Conservation (phyloP, 2,329 filamentous ascomycete genomes). For the Colletotrichum sansevieriae region DNA sequence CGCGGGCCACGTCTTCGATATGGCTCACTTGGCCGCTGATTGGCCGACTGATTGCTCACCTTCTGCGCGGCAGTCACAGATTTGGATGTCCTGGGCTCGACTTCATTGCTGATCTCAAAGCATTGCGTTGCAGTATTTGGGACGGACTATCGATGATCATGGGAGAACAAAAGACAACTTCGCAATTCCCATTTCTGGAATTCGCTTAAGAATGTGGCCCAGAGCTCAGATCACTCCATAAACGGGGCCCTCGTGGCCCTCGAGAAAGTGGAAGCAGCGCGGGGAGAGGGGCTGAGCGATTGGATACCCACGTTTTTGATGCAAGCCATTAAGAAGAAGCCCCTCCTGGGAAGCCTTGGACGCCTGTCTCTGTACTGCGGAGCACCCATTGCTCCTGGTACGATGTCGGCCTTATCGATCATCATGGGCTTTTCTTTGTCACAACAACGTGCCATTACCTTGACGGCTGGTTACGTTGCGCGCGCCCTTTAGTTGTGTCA, state of each 20-base stretch:
- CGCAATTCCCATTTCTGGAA: conserved; percentile 13
- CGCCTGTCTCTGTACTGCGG: conserved; percentile 11
- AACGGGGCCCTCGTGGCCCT: conserved; percentile 9
- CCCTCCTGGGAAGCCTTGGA: conserved; percentile 22
- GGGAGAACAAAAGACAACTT: background rate
- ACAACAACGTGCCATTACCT: conserved; percentile 16
- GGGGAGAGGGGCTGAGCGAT: conserved; percentile 23
- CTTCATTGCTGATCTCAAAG: background rate
- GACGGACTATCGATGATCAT: background rate
- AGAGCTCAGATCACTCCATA: conserved; percentile 1
- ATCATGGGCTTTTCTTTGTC: conserved; percentile 18
- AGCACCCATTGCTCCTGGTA: conserved; percentile 10
- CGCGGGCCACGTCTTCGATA: background rate
- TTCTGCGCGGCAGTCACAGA: too few species aligned
- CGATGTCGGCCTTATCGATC: conserved; percentile 7
- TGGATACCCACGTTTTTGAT: conserved; percentile 38
- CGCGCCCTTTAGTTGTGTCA: conserved; percentile 9
- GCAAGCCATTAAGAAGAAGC: conserved; percentile 38
- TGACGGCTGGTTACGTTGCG: background rate
- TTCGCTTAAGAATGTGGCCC: background rate
- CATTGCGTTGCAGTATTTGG: background rate
- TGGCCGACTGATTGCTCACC: background rate
- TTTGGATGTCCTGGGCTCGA: background rate
- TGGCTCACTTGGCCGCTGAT: background rate
- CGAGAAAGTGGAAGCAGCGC: conserved; percentile 23